Conservation (phyloP, 1,284 basidiomycete species). For the Ceratobasidium sp. region DNA sequence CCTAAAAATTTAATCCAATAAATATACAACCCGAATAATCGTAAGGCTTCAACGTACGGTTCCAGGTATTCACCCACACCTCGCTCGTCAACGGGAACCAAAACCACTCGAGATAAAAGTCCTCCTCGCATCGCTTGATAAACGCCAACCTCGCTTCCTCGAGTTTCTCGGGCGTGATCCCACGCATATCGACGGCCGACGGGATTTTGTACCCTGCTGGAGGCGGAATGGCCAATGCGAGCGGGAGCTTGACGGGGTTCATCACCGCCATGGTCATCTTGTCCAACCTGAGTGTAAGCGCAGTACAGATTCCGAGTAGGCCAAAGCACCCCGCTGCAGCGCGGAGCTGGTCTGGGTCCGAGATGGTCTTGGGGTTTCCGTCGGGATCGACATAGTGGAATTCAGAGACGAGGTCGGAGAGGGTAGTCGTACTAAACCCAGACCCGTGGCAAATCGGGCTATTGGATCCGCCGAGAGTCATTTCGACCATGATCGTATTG, state of each 20-base stretch:
- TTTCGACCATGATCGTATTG: conserved; percentile 39
- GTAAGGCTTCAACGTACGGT: background rate
- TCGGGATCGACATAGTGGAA: conserved; percentile 40
- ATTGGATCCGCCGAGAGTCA: conserved; percentile 39
- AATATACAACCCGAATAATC: background rate
- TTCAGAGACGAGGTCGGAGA: conserved; percentile 40
- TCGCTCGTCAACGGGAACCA: conserved; percentile 41
- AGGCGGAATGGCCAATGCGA: conserved; percentile 40
- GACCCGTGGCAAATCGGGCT: conserved; percentile 39
- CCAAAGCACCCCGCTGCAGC: conserved; percentile 42
- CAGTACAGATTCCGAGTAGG: conserved; percentile 40
- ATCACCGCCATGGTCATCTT: conserved; percentile 39
- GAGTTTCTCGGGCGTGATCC: conserved; percentile 35
- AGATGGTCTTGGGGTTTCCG: conserved; percentile 34
- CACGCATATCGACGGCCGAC: conserved; percentile 12
- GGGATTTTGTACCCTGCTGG: conserved; percentile 37
- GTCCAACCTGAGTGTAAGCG: conserved; percentile 40
- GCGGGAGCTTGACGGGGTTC: conserved; percentile 39
- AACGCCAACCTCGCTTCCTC: conserved; percentile 38
- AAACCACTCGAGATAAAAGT: conserved; percentile 42
- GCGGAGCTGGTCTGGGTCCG: conserved; percentile 39
- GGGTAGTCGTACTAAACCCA: conserved; percentile 37
- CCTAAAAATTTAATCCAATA: background rate
- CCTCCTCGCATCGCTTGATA: conserved; percentile 39
- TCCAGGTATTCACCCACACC: conserved; percentile 42